Base-by-base conservation (phyloP, 805 yeast genomes). In the Spathaspora sp. region DNA sequence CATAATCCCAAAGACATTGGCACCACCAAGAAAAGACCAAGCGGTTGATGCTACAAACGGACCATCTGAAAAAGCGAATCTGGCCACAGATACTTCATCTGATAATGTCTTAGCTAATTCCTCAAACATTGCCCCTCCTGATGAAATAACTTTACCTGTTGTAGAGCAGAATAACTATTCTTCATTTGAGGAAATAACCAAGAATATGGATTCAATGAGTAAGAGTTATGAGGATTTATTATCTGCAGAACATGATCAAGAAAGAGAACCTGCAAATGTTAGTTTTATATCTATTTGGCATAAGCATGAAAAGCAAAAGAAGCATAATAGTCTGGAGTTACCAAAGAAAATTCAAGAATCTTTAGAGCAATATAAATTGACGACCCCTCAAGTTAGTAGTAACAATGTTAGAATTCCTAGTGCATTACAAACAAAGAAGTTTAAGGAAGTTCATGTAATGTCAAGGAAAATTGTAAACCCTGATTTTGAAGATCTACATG, bases 401-500 rank as follows among this genome's bases (percentile, higher is more conserved):
- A 44, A 49, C 10, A 42, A 43, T 38, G 17, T 47, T 42, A 59
- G 55, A n/a, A 50, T 70, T 10, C 75, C 75, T 2, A n/a, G 56
- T 11, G 49, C 65, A 1, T 47, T 67, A 45, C 59, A 64, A 49
- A 61, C 66, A 14, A 67, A 62, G 52, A 68, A 62, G 49, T 69
- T 74, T 58, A 72, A 64, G 51, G 76, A 73, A 42, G 75, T 73
- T 16, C 73, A 70, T 57, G 73, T 78, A 5, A 62, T 70, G 52
- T 69, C 78, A 3, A 68, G 76, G 48, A 66, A 69, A 51, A 67
- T 73, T 4, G 77, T 76, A 14, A 73, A 75, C 56, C 74, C 80
- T 26, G 71, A 71, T 18, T 60, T 64, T 53, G 75, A 73, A 47
- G 79, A 75, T 44, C 57, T 76, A 28, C 61, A 77, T 29, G 70